phyloP scores from a whole-genome alignment of 2,329 filamentous ascomycete genomes.

The Xylariales sp. region DNA sequence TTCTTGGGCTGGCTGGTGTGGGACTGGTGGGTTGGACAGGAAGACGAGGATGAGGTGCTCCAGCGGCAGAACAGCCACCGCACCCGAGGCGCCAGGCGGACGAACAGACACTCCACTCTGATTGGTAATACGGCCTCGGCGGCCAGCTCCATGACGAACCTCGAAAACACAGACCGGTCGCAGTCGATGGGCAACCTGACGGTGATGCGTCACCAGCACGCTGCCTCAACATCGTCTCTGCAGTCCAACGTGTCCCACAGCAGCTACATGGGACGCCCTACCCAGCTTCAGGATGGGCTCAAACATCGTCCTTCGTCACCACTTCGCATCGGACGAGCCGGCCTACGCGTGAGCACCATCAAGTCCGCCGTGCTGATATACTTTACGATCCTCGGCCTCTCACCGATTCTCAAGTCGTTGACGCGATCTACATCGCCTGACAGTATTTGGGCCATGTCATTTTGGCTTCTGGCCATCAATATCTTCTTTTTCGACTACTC shows the following conservation, averaged over 20 bases:
- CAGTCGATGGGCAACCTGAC: constrained; percentile 24
- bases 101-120: constrained; percentile 20
- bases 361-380: constrained; percentile 94
- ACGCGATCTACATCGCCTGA: constrained; percentile 88
- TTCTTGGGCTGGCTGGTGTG: constrained; percentile 85
- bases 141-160: constrained; percentile 43
- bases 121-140: constrained; percentile 28
- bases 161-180: constrained; percentile 24
- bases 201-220: constrained; percentile 40
- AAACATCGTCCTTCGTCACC: constrained; percentile 27
- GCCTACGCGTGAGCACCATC: constrained; percentile 67
- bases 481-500: constrained; percentile 98
- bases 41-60: constrained; percentile 46
- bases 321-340: constrained; percentile 34
- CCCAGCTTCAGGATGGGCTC: constrained; percentile 26
- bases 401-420: constrained; percentile 94
- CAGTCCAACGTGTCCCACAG: constrained; percentile 37
- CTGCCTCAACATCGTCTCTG: constrained; percentile 52
- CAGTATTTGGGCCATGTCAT: constrained; percentile 96
- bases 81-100: constrained; percentile 27
- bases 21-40: constrained; percentile 83
- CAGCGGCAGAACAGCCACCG: constrained; percentile 31
- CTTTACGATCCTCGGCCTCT: constrained; percentile 84
- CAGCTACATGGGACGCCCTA: constrained; percentile 22
- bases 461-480: constrained; percentile 89